Evolutionary conservation across 768 basidiomycete genomes (phyloP).

Genomic region (Lepiota brunneoincarnata): DNA sequence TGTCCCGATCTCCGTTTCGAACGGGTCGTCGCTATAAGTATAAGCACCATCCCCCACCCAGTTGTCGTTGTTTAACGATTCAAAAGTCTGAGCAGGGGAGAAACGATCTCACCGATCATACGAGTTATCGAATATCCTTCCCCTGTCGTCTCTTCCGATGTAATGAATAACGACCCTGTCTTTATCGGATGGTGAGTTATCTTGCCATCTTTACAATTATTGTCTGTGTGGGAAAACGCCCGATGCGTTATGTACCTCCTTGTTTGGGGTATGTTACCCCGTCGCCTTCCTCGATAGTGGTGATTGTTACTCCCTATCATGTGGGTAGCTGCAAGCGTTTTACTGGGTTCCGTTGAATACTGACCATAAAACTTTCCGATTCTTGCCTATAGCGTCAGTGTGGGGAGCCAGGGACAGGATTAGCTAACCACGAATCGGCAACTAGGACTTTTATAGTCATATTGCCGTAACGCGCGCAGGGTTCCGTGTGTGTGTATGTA

Average conservation of each 20-base stretch:
- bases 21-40: constrained; percentile 53
- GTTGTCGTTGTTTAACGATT: not conserved
- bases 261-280: constrained; percentile 58
- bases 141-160: constrained; percentile 64
- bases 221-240: constrained; percentile 52
- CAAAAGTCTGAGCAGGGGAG: not conserved
- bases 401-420: too few relatives aligned
- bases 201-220: constrained; percentile 43
- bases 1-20: constrained; percentile 70
- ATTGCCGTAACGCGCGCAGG: too few relatives aligned
- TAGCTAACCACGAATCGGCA: too few relatives aligned
- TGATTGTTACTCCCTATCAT: constrained; percentile 67
- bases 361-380: constrained; percentile 3
- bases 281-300: constrained; percentile 57
- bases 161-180: constrained; percentile 79
- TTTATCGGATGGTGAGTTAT: constrained; percentile 24
- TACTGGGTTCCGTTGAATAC: not conserved
- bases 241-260: constrained; percentile 53
- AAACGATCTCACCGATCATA: constrained; percentile 58
- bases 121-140: constrained; percentile 71
- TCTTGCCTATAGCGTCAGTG: too few relatives aligned
- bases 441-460: too few relatives aligned
- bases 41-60: not conserved
- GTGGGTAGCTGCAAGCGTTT: not conserved
- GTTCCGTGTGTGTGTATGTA: too few relatives aligned